Evolutionary conservation across 2,329 filamentous ascomycete genomes (phyloP).

Genomic region (Aspergillus sp.): DNA sequence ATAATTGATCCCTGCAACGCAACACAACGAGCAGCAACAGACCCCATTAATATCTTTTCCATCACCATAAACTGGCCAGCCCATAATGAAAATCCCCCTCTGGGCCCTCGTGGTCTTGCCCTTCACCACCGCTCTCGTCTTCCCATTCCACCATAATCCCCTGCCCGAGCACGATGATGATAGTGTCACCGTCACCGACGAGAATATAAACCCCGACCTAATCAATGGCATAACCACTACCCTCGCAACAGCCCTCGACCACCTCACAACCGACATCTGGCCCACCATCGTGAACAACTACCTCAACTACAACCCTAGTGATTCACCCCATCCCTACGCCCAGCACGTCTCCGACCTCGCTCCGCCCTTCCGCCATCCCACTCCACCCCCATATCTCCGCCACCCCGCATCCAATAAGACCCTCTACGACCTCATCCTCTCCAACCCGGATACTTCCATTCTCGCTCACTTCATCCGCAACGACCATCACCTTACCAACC

Average conservation of each 20-base stretch:
- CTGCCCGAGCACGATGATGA: not conserved
- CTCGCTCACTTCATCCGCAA: conserved; percentile 75
- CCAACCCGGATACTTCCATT: conserved; percentile 73
- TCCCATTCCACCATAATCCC: conserved; percentile 48
- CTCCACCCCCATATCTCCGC: conserved; percentile 18
- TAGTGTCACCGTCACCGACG: conserved; percentile 4
- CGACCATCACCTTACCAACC: conserved; percentile 68
- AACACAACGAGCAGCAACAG: not conserved
- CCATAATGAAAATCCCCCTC: conserved; percentile 24
- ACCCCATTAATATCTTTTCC: too few relatives aligned
- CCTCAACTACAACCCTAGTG: not conserved
- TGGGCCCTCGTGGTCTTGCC: conserved; percentile 44
- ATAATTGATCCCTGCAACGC: not conserved
- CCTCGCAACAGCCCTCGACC: not conserved
- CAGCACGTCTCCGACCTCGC: not conserved
- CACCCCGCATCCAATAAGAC: conserved; percentile 63
- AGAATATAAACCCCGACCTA: conserved; percentile 13
- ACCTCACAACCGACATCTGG: not conserved
- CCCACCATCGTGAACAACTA: not conserved
- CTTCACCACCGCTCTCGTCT: conserved; percentile 51
- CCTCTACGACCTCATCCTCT: conserved; percentile 76
- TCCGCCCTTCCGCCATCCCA: conserved; percentile 4
- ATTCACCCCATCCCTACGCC: not conserved
- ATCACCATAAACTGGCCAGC: not conserved
- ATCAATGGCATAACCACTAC: not conserved